Conservation (phyloP, 75 land plant genomes). For the Gnetum montanum region DNA sequence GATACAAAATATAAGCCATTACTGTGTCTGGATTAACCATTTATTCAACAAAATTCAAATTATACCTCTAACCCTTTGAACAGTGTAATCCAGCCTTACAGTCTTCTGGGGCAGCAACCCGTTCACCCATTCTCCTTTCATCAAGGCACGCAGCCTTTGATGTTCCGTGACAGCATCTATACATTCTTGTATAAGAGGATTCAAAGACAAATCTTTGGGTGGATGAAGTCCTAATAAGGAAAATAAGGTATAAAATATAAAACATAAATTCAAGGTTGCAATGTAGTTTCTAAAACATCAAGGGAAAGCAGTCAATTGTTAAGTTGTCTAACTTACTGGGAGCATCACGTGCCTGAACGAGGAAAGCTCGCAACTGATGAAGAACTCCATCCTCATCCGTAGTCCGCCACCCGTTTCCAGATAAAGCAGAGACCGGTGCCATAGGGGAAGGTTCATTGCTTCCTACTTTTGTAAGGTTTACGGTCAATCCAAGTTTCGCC, state of each 20-base stretch:
- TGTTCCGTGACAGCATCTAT: constrained; percentile 94
- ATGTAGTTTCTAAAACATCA: too few relatives aligned
- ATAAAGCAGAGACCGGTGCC: constrained; percentile 21
- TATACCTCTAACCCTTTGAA: constrained; percentile 76
- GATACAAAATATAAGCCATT: too few relatives aligned
- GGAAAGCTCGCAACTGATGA: constrained; percentile 76
- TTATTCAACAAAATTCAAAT: too few relatives aligned
- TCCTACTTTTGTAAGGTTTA: constrained; percentile 64
- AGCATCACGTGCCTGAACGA: constrained; percentile 71
- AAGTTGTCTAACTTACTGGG: constrained; percentile 20
- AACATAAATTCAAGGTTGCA: too few relatives aligned
- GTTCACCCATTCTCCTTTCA: constrained; percentile 95
- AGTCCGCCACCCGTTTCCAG: constrained; percentile 71
- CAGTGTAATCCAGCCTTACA: constrained; percentile 72
- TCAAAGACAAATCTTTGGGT: constrained; percentile 33
- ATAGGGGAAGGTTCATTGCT: constrained; percentile 22
- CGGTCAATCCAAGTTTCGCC: constrained; percentile 56
- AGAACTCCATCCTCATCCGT: constrained; percentile 89
- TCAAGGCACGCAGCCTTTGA: constrained; percentile 78
- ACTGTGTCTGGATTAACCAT: too few relatives aligned
- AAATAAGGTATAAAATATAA: not conserved
- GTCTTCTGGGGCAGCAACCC: constrained; percentile 88
- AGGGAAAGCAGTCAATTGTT: too few relatives aligned
- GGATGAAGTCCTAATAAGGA: constrained; percentile 37
- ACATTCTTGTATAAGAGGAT: constrained; percentile 78